Base-by-base conservation (phyloP, 2,329 filamentous ascomycete species). In the Leptographium radiaticola region DNA sequence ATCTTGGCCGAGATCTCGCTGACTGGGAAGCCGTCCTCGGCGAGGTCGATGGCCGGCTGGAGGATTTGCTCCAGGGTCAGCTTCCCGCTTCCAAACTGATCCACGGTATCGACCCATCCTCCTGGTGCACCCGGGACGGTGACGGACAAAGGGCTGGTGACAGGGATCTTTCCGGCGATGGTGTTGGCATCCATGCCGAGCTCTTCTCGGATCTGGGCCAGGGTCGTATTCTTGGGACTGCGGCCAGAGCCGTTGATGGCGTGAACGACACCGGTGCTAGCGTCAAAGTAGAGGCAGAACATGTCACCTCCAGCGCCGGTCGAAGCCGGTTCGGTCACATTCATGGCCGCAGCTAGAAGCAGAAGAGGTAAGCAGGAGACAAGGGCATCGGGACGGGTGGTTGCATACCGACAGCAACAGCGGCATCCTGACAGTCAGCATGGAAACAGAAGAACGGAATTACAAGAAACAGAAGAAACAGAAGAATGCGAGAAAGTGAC, bases 301-400 rank as follows among this genome's bases (percentile, higher is more conserved):
- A 95, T 89, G 70, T 98, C 93, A 58, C 93, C 93, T 54, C 93
- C 93, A 57, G 97, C 96, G 43, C 93, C 93, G 0, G 93, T 97
- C 7, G 87, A 93, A 56, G 83, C 83, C 9, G 93, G 93, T 66
- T 98, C 93, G 0, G 91, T 95, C 65, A 97, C 80, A 69, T 96
- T 97, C 54, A 98, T 75, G 6, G 83, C 89, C 34, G 93, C 93
- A 45, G 91, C 91, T 38, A 38, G 36, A 6, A 15, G 36, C 10
- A 38, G 36, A 4, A 38, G 39, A 15, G 7, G 39, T 40, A 16
- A 40, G 39, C 39, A 40, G 11, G 7, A 2, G 39, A 40, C 2
- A 7, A 10, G 39, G 15, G 39, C 8, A 15, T 2, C 6, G 13
- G 11, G 39, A n/a, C 2, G 7, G 12, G 39, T 40, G 12, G 7